These are phyloP conservation scores for Aspergillus indologenus DNA, from an alignment of 495 filamentous ascomycete species.

Conservation along the genomic window DNA sequence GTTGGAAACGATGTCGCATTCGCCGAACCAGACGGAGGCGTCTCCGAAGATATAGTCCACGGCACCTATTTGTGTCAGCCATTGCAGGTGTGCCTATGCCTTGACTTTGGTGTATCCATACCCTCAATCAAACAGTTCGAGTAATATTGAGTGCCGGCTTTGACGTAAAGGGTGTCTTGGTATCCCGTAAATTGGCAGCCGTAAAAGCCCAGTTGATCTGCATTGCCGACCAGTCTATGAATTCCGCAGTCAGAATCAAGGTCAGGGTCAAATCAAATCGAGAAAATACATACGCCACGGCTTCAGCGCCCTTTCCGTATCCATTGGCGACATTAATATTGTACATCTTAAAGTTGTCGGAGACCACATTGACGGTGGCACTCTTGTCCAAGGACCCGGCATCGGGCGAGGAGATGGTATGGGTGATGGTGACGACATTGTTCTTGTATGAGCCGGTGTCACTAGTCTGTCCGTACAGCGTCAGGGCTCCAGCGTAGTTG, in stretches of 20 bases:
- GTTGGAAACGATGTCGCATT: slow-evolving; percentile 56
- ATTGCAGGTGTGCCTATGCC: background rate
- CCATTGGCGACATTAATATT: slow-evolving; percentile 62
- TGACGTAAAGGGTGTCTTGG: slow-evolving; percentile 62
- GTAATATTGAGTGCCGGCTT: slow-evolving; percentile 57
- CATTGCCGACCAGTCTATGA: slow-evolving; percentile 46
- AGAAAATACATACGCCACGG: slow-evolving; percentile 30
- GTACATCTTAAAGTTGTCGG: slow-evolving; percentile 52
- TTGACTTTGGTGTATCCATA: no score
- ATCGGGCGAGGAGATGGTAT: slow-evolving; percentile 45
- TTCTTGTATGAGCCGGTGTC: slow-evolving; percentile 51
- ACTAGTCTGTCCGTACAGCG: slow-evolving; percentile 55
- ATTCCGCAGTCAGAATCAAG: background rate
- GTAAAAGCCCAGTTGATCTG: slow-evolving; percentile 55
- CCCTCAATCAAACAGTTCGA: slow-evolving; percentile 55
- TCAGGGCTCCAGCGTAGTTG: slow-evolving; percentile 28
- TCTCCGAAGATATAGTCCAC: slow-evolving; percentile 69
- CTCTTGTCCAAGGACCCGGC: slow-evolving; percentile 45
- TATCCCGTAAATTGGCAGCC: slow-evolving; percentile 56
- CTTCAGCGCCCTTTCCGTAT: slow-evolving; percentile 32
- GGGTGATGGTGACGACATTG: slow-evolving; percentile 62
- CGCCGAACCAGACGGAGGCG: slow-evolving; percentile 62
- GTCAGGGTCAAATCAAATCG: background rate
- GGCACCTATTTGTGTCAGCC: slow-evolving; percentile 19
- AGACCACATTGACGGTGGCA: slow-evolving; percentile 55